A percentile compares a stretch with the other conserved stretches of the same genome.
Evolutionary conservation across 129 eudicot species (phyloP).

Genomic region (Lactuca saligna): DNA sequence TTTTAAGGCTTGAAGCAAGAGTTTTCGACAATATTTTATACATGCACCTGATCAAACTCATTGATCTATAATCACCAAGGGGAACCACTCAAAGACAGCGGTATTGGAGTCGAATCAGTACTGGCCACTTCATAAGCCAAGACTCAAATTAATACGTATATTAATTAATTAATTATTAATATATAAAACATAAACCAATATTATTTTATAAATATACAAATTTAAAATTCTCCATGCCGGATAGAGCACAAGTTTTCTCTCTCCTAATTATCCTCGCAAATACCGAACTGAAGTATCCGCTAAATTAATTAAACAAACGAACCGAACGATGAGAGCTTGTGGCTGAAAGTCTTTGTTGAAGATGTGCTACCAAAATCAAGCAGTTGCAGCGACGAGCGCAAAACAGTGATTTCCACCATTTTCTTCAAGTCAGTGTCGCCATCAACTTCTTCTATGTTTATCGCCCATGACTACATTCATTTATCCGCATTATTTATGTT

Average conservation of each 20-base stretch:
- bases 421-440: constrained; percentile 11
- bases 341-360: constrained; percentile 13
- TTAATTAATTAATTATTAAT: too few species aligned
- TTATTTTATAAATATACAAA: too few species aligned
- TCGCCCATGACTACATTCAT: constrained; percentile 7
- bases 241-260: neutral
- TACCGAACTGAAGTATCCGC: constrained; percentile 5
- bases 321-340: constrained; percentile 11
- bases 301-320: constrained; percentile 6
- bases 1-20: too few species aligned
- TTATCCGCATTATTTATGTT: neutral
- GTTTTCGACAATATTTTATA: too few species aligned
- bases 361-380: neutral
- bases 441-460: constrained; percentile 1
- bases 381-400: constrained; percentile 33
- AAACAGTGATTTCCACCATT: constrained; percentile 30
- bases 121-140: too few species aligned
- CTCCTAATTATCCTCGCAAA: constrained; percentile 17
- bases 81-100: too few species aligned
- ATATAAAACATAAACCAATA: too few species aligned
- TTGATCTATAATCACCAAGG: too few species aligned
- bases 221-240: neutral
- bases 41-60: too few species aligned
- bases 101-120: too few species aligned
- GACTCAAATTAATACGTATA: too few species aligned